Evolutionary conservation across 108 stramenopile species (phyloP).

Genomic region (Pseudonitzschia pungens): DNA sequence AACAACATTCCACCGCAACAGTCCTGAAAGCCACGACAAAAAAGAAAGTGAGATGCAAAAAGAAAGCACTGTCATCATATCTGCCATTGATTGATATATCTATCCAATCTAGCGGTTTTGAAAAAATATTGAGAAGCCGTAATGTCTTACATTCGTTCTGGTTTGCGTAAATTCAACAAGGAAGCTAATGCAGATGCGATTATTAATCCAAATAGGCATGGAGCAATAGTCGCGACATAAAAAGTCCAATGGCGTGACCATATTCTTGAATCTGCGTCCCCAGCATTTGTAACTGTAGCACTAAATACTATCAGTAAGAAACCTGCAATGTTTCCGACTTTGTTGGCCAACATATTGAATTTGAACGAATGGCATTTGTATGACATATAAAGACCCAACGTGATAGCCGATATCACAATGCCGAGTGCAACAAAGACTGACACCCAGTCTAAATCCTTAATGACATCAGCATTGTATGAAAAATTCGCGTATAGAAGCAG

Average conservation of each 20-base stretch:
- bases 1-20: constrained; percentile 79
- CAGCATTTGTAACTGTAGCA: constrained; percentile 60
- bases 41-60: constrained; percentile 7
- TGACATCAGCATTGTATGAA: constrained; percentile 58
- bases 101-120: neutral
- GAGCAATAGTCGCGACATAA: constrained; percentile 63
- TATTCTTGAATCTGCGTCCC: constrained; percentile 54
- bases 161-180: constrained; percentile 44
- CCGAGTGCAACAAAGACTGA: constrained; percentile 65
- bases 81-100: neutral
- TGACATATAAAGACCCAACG: constrained; percentile 61
- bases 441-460: constrained; percentile 67
- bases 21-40: constrained; percentile 28
- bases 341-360: constrained; percentile 61
- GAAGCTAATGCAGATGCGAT: constrained; percentile 55
- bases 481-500: constrained; percentile 74
- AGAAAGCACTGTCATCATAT: neutral
- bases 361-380: constrained; percentile 43
- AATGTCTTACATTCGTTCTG: constrained; percentile 61
- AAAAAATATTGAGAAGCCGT: neutral
- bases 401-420: constrained; percentile 76
- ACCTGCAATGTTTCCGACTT: constrained; percentile 61
- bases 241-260: constrained; percentile 74
- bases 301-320: constrained; percentile 70
- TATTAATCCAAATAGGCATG: constrained; percentile 66